These are phyloP conservation scores for Melocanna baccifera DNA, from an alignment of 176 grass and related monocot species.

Conservation along the genomic window DNA sequence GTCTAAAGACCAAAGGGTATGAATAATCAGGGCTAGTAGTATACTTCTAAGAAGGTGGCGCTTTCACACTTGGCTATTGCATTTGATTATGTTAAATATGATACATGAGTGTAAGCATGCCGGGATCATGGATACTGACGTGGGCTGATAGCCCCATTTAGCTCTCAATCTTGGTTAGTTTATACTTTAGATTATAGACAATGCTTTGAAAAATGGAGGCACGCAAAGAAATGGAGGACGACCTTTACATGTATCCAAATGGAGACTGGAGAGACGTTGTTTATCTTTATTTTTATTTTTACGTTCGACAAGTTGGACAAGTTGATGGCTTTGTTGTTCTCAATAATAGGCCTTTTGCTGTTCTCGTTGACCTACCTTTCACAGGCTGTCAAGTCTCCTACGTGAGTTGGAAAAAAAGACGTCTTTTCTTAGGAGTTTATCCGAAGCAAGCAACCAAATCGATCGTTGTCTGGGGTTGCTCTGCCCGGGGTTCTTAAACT, in stretches of 20 bases:
- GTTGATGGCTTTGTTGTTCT: not conserved
- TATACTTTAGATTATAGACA: not conserved
- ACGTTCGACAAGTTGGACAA: conserved; percentile 2
- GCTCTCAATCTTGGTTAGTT: not conserved
- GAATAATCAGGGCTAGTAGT: not conserved
- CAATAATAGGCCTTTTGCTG: conserved; percentile 16
- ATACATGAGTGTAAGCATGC: not conserved
- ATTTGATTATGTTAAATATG: conserved; percentile 10
- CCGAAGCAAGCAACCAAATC: conserved; percentile 28
- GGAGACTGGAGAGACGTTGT: conserved; percentile 4
- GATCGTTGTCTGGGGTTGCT: not conserved
- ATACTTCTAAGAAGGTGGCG: not conserved
- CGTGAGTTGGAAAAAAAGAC: conserved; percentile 20
- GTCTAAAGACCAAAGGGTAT: not conserved
- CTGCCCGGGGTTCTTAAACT: not conserved
- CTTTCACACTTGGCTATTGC: conserved; percentile 24
- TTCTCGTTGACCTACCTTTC: conserved; percentile 36
- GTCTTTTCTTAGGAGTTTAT: conserved; percentile 1
- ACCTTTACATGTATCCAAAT: not conserved
- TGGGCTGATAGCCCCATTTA: not conserved
- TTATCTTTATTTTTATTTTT: not conserved
- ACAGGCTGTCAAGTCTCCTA: conserved; percentile 30
- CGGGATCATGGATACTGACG: not conserved
- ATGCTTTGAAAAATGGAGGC: conserved; percentile 18
- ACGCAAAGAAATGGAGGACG: not conserved